Evolutionary conservation across 1,284 basidiomycete species (phyloP), one percentile per base, ranked within the genome.

Genomic region (Inonotus obliquus): DNA sequence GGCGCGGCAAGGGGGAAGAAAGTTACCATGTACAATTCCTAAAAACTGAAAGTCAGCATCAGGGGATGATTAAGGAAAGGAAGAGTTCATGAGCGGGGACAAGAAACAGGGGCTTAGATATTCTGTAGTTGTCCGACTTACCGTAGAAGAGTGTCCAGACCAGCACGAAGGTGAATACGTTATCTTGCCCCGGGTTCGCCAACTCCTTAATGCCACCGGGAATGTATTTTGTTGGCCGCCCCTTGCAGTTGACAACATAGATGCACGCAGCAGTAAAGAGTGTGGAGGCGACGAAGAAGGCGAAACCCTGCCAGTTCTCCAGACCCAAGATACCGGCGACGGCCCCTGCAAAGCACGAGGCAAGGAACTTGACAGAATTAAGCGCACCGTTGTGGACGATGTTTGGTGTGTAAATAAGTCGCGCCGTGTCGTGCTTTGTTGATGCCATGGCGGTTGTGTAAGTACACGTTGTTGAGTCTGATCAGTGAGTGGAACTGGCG

Each of bases 141-240:
- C 89, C 92, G 73, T 91, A 94, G 72, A 92, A 90, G 61, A 94
- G 76, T 41, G 93, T 96, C 92, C 92, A 96, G 38, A 90, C 86
- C 49, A 95, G 80, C 63, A 96, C 81, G 70, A 94, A 96, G 0
- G 91, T 91, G 68, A 91, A 89, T 19, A 87, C 77, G 67, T 93
- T 94, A 74, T 95, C 92, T 73, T 92, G 87, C 11, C 91, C 91
- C 0, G 93, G 87, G 62, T 89, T 92, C 53, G 86, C 74, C 47
- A 94, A 75, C 60, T 88, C 89, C 69, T 78, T 73, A 68, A 83
- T 71, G 6, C 89, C 86, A 7, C 84, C 82, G 48, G 80, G 74
- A 23, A 88, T 73, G 73, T 83, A 91, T 67, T 83, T 84, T 52
- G 72, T 68, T 4, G 85, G 80, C 51, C 77, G 77, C 19, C 85